Base-by-base conservation (phyloP, 371 early-diverging fungal genomes). In the Amoeboradix gromovi region DNA sequence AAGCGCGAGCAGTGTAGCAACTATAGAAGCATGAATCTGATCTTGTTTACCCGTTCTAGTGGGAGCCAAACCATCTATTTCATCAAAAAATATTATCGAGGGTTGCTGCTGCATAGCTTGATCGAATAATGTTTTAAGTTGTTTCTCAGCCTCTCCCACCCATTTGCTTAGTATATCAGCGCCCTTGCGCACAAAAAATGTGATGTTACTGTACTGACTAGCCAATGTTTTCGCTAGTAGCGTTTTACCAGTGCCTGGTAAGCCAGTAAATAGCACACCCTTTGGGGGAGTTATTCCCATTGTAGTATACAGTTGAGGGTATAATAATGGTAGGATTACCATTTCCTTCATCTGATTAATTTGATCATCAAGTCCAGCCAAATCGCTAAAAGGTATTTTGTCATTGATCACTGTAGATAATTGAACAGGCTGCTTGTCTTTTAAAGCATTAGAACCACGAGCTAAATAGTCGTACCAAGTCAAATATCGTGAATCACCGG, bases 131-230 rank as follows among this genome's bases (percentile, higher is more conserved):
- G 80, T 73, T 66, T 83, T 75, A 27, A 87, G 73, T 30, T 84
- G 77, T 70, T 84, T 77, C 71, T 90, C 91, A 28, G 84, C 79
- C 67, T 90, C 88, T 16, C 91, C 91, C 17, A 88, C 85, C 82
- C 85, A 88, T 73, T 88, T 90, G 66, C 80, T 83, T 29, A 89
- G 77, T 17, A 85, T 77, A 73, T 90, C 91, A 1, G 87, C 84
- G 0, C 88, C 87, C 70, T 86, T 85, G 1, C 87, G 75, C 76
- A 83, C 80, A 70, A 87, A 85, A 74, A 88, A 90, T 17, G 86
- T 83, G 1, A 85, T 83, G 16, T 81, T 78, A 48, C 48, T 22
- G 22, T 48, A 48, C 48, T 48, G 48, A 5, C 12, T 12, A 0
- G 87, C 85, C 22, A 90, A 74, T 0, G 87, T 87, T 31, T 84